phyloP scores from a whole-genome alignment of 2,329 filamentous ascomycete species.

The Gremmenia infestans region DNA sequence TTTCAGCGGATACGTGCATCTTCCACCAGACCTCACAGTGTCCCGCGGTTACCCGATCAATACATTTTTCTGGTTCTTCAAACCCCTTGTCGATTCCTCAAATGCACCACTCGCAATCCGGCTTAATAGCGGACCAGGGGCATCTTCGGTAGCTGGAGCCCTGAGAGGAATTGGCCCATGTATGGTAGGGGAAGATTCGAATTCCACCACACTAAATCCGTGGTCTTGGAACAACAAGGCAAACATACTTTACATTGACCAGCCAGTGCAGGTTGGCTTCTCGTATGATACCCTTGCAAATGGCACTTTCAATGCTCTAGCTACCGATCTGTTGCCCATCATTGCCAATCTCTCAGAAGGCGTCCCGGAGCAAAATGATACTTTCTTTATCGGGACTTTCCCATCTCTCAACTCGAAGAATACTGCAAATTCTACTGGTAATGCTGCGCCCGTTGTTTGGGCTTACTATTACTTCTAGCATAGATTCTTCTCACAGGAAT shows the following conservation, averaged over 20 bases:
- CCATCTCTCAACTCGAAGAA: constrained; percentile 30
- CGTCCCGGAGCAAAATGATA: constrained; percentile 43
- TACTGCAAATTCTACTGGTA: constrained; percentile 37
- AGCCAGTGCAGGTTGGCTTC: constrained; percentile 63
- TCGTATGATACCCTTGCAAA: constrained; percentile 35
- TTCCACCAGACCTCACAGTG: constrained; percentile 1
- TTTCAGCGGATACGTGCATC: constrained; percentile 14
- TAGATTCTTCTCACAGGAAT: too few relatives aligned
- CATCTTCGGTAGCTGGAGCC: constrained; percentile 54
- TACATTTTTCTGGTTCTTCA: constrained; percentile 39
- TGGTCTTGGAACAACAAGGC: constrained; percentile 59
- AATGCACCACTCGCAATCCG: constrained; percentile 50
- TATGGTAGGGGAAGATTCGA: constrained; percentile 32
- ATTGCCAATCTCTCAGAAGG: constrained; percentile 29
- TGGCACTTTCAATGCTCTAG: constrained; percentile 9
- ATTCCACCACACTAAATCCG: constrained; percentile 42
- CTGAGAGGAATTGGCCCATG: constrained; percentile 53
- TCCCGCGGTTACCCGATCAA: constrained; percentile 11
- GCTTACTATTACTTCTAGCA: too few relatives aligned
- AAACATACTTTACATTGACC: constrained; percentile 47
- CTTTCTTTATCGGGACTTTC: constrained; percentile 50
- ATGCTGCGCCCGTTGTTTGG: constrained; percentile 3
- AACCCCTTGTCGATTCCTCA: constrained; percentile 39
- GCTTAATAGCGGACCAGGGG: constrained; percentile 61
- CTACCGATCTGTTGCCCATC: constrained; percentile 18